Conservation (phyloP, 306 rosid genomes). For the Chamaecrista fasciculata region DNA sequence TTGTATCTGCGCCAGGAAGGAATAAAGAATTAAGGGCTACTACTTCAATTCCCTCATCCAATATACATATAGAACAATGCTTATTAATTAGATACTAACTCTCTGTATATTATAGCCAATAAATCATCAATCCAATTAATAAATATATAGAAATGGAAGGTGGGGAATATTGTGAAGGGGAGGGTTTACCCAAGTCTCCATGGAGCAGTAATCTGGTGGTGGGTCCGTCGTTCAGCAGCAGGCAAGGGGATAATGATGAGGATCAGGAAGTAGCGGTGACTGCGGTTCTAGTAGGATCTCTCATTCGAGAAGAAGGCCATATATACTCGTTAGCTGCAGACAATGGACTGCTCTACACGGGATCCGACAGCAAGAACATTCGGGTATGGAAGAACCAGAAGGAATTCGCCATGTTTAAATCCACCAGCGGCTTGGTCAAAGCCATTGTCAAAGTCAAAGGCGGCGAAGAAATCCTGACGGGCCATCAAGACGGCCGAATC, state of each 20-base stretch:
- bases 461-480: slow-evolving; percentile 61
- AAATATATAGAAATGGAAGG: no score
- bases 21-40: no score
- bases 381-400: slow-evolving; percentile 89
- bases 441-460: slow-evolving; percentile 60
- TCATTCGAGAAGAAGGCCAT: slow-evolving; percentile 86
- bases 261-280: neutral
- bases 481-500: slow-evolving; percentile 88
- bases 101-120: no score
- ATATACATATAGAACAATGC: no score
- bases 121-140: no score
- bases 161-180: no score
- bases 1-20: slow-evolving; percentile 20
- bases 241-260: no score
- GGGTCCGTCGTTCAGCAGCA: no score
- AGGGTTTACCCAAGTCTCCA: slow-evolving; percentile 57
- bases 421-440: slow-evolving; percentile 78
- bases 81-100: no score
- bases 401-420: slow-evolving; percentile 66
- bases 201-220: no score
- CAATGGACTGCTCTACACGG: slow-evolving; percentile 67
- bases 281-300: slow-evolving; percentile 63
- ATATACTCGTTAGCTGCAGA: slow-evolving; percentile 80
- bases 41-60: no score
- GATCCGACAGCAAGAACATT: slow-evolving; percentile 88